Base-by-base conservation (phyloP, 2,329 filamentous ascomycete species). In the Coniella vitis region DNA sequence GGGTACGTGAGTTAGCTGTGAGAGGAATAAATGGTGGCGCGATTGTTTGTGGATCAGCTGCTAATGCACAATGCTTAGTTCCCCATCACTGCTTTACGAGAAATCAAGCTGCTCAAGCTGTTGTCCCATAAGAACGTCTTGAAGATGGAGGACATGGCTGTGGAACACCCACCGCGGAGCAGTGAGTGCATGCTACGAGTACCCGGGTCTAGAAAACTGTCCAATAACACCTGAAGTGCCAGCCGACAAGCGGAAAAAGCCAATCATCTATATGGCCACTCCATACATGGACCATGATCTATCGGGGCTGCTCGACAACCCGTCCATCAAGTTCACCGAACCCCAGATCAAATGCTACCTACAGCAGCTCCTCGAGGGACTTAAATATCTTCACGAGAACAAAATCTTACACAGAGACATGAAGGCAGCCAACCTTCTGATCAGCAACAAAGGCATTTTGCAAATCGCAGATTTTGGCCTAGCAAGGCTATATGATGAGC, bases 201-300 rank as follows among this genome's bases (percentile, higher is more conserved):
- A 42, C 42, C 19, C n/a, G n/a, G 44, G 45, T 41, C 21, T 34
- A 36, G 37, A 14, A 37, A 52, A 43, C 38, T 36, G 43, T 45
- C 39, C 34, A 38, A 56, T 58, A 57, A 63, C 55, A 49, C 8
- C 38, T 7, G 36, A 36, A 20, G 38, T 38, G 17, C 54, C 44
- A 84, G 81, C 79, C 58, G 86, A 91, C 63, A 87, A 88, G 66
- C 79, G 84, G 57, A 90, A 87, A 66, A 81, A 84, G 52, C 84
- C 85, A 3, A 90, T 90, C 58, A 90, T 98, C 75, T 97, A 97
- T 69, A 98, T 98, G 93, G 91, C 95, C 45, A 96, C 85, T 38
- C 93, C 91, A 7, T 98, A 98, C 67, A 96, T 97, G 90, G 90
- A 97, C 60, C 93, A 98, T 69, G 93, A 98, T 68, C 78, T 98